A percentile compares a stretch with the other conserved stretches of the same genome.
Conservation (phyloP, 805 yeast genomes). For the Phaffomyces thermotolerans region DNA sequence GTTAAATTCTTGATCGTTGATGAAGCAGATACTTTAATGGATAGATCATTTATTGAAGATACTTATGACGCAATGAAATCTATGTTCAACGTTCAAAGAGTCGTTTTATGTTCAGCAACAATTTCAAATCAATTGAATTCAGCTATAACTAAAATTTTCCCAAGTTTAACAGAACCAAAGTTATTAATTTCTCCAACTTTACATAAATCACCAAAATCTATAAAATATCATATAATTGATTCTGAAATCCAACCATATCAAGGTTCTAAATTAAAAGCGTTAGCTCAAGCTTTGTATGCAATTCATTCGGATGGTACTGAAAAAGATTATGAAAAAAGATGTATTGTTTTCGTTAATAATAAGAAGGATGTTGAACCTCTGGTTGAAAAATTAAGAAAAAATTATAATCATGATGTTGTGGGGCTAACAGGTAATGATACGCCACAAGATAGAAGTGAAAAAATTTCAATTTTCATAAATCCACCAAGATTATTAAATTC, state of each 20-base stretch:
- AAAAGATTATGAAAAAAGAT: constrained; percentile 65
- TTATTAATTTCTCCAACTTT: constrained; percentile 61
- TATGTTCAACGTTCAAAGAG: constrained; percentile 49
- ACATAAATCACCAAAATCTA: constrained; percentile 74
- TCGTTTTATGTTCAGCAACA: constrained; percentile 84
- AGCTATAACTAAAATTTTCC: constrained; percentile 53
- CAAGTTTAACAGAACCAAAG: constrained; percentile 48
- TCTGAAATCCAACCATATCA: constrained; percentile 72
- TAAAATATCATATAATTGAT: constrained; percentile 69
- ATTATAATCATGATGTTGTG: constrained; percentile 50
- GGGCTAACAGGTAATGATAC: constrained; percentile 63
- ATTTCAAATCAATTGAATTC: constrained; percentile 72
- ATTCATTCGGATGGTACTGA: constrained; percentile 82
- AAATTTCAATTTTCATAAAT: constrained; percentile 55
- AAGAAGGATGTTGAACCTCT: constrained; percentile 55
- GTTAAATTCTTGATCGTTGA: constrained; percentile 68
- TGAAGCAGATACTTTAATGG: constrained; percentile 92
- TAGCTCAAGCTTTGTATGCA: constrained; percentile 84
- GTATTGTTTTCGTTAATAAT: constrained; percentile 77
- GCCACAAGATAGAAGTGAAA: constrained; percentile 48
- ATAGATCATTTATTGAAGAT: constrained; percentile 63
- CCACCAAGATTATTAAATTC: constrained; percentile 40
- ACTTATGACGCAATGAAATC: constrained; percentile 49
- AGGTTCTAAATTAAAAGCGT: constrained; percentile 75
- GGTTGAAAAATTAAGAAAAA: constrained; percentile 42